These are phyloP conservation scores for Chaetomium olivaceum DNA, from an alignment of 2,329 filamentous ascomycete genomes.

Conservation along the genomic window DNA sequence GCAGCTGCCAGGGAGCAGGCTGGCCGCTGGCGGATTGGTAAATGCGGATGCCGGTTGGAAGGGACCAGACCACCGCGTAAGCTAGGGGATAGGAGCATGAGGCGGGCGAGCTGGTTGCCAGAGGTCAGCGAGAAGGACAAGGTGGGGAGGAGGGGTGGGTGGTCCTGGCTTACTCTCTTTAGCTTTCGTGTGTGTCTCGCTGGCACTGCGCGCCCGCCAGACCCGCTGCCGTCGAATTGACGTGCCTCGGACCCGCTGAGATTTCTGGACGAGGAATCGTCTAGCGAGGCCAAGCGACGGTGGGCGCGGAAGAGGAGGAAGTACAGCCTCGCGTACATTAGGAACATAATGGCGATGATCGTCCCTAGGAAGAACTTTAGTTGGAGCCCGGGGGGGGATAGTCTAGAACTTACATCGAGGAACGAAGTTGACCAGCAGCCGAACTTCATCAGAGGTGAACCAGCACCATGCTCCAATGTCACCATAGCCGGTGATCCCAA, in stretches of 20 bases:
- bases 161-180: constrained; percentile 26
- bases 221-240: constrained; percentile 28
- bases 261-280: constrained; percentile 24
- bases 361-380: constrained; percentile 31
- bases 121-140: no score
- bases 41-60: constrained; percentile 44
- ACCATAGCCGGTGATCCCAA: constrained; percentile 37
- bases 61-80: constrained; percentile 45
- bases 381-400: background rate
- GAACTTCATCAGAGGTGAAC: constrained; percentile 43
- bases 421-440: constrained; percentile 44
- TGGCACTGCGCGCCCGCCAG: background rate
- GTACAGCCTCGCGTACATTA: constrained; percentile 43
- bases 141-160: background rate
- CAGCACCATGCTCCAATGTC: constrained; percentile 44
- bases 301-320: constrained; percentile 44
- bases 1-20: constrained; percentile 40
- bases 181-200: constrained; percentile 28
- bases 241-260: constrained; percentile 29
- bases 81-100: constrained; percentile 47
- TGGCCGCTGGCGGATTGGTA: constrained; percentile 41
- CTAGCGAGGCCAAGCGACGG: constrained; percentile 33
- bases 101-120: constrained; percentile 38
- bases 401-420: constrained; percentile 36
- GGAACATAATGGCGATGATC: constrained; percentile 43